Base-by-base conservation (phyloP, 2,329 filamentous ascomycete genomes). In the Emmonsiellopsis sp. region DNA sequence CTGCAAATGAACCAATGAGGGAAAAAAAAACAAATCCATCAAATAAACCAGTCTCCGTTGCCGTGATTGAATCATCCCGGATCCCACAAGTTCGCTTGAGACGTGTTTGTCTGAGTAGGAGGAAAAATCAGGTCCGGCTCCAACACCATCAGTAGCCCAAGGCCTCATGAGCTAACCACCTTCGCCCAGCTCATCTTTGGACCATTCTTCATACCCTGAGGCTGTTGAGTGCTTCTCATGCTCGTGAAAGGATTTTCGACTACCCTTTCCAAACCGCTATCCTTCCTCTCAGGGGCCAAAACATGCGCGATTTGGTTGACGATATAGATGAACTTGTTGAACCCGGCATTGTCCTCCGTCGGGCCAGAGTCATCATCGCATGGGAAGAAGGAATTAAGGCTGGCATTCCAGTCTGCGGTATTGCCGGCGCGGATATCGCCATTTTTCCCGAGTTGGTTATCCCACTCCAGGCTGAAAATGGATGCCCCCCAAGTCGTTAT, bases 381-480 rank as follows among this genome's bases (percentile, higher is more conserved):
- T 3, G 66, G 66, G 54, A 74, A 73, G 58, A 73, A 71, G 0
- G 66, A 67, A 14, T 62, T 55, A 9, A 69, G 53, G 4, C 57
- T 64, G 31, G 62, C 63, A 27, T 44, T 61, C 63, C 66, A 72
- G 6, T 56, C 61, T 36, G 69, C 65, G 2, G 65, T 57, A 51
- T 70, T 61, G 13, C 70, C 70, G 21, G 67, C 57, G 42, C 60
- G 53, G 50, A 68, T 57, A 34, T 65, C 68, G 14, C 62, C 68
- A 52, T 68, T 67, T 40, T 69, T 58, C 31, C 65, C 68, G 32
- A 74, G 63, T 31, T 69, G 45, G 17, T 65, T 70, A 53, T 74
- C 70, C 73, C 73, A 75, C 37, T 65, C 60, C 2, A 65, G 58
- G 53, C 71, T 63, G 55, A 66, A 69, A 8, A 73, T 49, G 0